These are phyloP conservation scores for Tolypocladium guangdongense DNA, from an alignment of 2,329 filamentous ascomycete species.

Conservation along the genomic window DNA sequence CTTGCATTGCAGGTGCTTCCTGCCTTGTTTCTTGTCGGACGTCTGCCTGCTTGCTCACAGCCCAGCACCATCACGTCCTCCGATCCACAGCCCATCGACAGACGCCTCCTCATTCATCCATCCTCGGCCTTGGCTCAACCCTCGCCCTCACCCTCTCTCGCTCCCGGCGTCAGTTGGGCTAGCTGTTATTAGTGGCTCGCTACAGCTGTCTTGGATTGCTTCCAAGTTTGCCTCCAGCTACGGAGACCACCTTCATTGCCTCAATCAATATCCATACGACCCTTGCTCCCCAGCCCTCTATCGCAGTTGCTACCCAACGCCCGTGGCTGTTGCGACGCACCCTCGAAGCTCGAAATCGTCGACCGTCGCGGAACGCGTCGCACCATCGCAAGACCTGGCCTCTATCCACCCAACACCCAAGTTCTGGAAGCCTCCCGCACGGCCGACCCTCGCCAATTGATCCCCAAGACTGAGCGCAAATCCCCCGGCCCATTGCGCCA, in stretches of 20 bases:
- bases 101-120: background rate
- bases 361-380: background rate
- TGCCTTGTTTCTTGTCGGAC: background rate
- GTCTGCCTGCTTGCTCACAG: background rate
- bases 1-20: background rate
- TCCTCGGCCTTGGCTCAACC: background rate
- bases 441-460: conserved; percentile 5
- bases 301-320: background rate
- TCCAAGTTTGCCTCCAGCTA: background rate
- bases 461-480: background rate
- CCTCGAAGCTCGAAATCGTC: background rate
- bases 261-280: background rate
- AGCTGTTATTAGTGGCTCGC: background rate
- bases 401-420: background rate
- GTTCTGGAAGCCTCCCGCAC: conserved; percentile 5
- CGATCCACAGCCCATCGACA: background rate
- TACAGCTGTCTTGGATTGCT: background rate
- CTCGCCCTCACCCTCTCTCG: background rate
- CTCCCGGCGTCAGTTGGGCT: background rate
- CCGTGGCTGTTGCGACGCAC: background rate
- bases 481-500: conserved; percentile 3
- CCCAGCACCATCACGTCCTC: background rate
- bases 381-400: background rate
- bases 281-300: background rate
- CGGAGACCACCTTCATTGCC: background rate